Evolutionary conservation across 139 green algal species (phyloP).

Genomic region (Chlorella sp.): DNA sequence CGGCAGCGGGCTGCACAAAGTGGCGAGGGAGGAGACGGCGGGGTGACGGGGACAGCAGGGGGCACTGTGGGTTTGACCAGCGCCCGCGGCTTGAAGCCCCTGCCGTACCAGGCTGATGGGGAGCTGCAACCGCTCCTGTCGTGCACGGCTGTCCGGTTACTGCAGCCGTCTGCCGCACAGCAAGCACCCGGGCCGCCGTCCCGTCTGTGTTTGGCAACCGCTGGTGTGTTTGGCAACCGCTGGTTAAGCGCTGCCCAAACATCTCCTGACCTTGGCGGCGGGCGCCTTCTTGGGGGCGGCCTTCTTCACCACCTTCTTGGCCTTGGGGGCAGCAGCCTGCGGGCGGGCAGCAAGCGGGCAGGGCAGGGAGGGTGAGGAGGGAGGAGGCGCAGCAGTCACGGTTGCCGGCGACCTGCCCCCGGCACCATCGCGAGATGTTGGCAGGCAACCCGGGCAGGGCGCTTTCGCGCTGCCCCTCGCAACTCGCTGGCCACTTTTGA

Average conservation of each 20-base stretch:
- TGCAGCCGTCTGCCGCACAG: too few relatives aligned
- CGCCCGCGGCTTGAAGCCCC: too few relatives aligned
- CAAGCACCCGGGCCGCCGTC: too few relatives aligned
- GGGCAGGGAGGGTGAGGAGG: neutral
- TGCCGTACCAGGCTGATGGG: too few relatives aligned
- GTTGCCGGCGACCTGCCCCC: neutral
- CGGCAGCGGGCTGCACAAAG: neutral
- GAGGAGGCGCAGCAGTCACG: neutral
- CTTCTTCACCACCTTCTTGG: conserved; percentile 43
- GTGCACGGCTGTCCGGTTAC: too few relatives aligned
- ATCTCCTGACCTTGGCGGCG: neutral
- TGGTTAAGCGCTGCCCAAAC: neutral
- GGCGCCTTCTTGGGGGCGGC: conserved; percentile 37
- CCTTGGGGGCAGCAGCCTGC: conserved; percentile 9
- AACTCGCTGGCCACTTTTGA: too few relatives aligned
- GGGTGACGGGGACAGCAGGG: conserved; percentile 1
- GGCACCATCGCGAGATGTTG: neutral
- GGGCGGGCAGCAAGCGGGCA: neutral
- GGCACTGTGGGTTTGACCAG: too few relatives aligned
- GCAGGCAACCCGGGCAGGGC: neutral
- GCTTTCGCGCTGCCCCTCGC: too few relatives aligned
- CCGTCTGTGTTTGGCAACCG: neutral
- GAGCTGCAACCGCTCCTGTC: too few relatives aligned
- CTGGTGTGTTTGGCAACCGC: neutral
- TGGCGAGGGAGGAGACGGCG: neutral